Base-by-base conservation (phyloP, 805 yeast genomes). In the Lachancea quebecensis region DNA sequence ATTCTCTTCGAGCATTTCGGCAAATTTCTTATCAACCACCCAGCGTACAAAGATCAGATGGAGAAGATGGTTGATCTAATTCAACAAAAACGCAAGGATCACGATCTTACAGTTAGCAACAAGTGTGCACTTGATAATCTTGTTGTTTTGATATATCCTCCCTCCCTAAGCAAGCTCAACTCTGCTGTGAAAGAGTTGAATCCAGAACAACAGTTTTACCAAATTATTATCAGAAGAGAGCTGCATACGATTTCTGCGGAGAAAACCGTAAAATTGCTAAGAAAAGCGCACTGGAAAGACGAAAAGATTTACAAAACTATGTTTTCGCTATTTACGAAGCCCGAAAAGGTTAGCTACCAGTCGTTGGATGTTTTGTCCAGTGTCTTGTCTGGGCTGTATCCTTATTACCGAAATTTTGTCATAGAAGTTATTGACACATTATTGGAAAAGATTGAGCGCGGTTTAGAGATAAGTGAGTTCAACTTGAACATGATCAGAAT, bases 1-100 rank as follows among this genome's bases (percentile, higher is more conserved):
- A 72, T 81, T n/a, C 66, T 87, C 36, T 82, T 87, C 55, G 95
- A 89, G 54, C 70, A 77, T 32, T 74, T 86, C 53, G 95, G 95
- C 0, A 70, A 78, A 46, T 77, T 80, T 47, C 68, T 89, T 41
- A 59, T 83, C 37, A 67, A 76, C 49, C 72, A 71, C 44, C 73
- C 78, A 0, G 85, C 79, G 18, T 81, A 79, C 48, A 68, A 67
- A 39, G 73, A 68, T 6, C 67, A 78, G 31, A 85, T 86, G 77
- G 68, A 69, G 12, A 81, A 79, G 48, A 75, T 86, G 82, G 64
- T 88, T 32, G 71, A 67, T 5, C 58, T 82, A 5, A 61, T 87
- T 35, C 74, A 73, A 49, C 68, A 65, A 28, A 74, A 76, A 47
- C 71, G 73, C 41, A 74, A 70, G 40, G 74, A 73, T 34, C 71